Conservation (phyloP, 2,329 filamentous ascomycete species). For the Zelopaecilomyces penicillatus region DNA sequence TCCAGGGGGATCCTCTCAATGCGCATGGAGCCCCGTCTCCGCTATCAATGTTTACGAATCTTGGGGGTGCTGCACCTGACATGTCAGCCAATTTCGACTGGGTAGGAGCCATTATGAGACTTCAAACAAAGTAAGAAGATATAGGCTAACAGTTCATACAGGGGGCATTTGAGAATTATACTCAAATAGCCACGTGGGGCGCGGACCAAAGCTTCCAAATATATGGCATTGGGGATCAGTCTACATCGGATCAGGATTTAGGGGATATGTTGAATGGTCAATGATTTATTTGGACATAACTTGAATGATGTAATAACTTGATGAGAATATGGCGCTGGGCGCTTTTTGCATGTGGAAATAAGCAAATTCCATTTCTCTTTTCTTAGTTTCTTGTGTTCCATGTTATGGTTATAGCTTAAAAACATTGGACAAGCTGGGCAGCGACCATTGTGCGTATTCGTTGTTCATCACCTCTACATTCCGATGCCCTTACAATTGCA, state of each 20-base stretch:
- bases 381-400: too few species aligned
- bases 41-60: constrained; percentile 44
- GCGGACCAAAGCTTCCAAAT: constrained; percentile 45
- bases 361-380: not conserved
- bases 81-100: constrained; percentile 48
- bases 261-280: constrained; percentile 15
- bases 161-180: constrained; percentile 50
- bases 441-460: too few species aligned
- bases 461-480: too few species aligned
- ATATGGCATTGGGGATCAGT: constrained; percentile 28
- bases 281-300: not conserved
- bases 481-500: too few species aligned
- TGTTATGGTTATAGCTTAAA: too few species aligned
- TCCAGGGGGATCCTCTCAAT: constrained; percentile 23
- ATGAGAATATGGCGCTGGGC: not conserved
- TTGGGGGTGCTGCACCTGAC: constrained; percentile 31
- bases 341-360: constrained; percentile 1
- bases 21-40: constrained; percentile 30
- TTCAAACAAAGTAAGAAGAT: not conserved
- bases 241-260: constrained; percentile 19
- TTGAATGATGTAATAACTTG: constrained; percentile 6
- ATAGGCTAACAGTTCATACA: constrained; percentile 23
- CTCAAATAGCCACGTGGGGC: constrained; percentile 45
- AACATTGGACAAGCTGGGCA: too few species aligned
- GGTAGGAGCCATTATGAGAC: constrained; percentile 31